phyloP scores from a whole-genome alignment of 805 yeast species.

The Myxozyma melibiosi region DNA sequence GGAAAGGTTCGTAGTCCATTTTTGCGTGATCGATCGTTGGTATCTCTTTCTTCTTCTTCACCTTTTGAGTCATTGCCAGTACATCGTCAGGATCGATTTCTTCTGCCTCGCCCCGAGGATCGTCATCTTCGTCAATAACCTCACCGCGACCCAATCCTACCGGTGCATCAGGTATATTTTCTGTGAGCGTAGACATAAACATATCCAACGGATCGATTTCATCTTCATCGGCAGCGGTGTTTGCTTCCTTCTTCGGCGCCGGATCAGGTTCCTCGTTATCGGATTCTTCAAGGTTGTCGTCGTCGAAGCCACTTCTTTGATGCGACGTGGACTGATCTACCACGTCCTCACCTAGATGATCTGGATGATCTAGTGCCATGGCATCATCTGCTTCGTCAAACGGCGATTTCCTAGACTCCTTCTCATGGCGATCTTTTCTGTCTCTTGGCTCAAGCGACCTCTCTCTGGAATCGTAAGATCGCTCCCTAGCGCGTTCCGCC shows the following conservation, averaged over 20 bases:
- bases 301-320: slow-evolving; percentile 31
- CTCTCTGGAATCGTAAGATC: slow-evolving; percentile 2
- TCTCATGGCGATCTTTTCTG: slow-evolving; percentile 10
- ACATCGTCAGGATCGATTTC: slow-evolving; percentile 41
- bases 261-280: slow-evolving; percentile 29
- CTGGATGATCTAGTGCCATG: slow-evolving; percentile 2
- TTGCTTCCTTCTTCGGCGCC: neutral
- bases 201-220: slow-evolving; percentile 53
- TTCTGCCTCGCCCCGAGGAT: slow-evolving; percentile 38
- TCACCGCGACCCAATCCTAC: slow-evolving; percentile 18
- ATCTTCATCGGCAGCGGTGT: slow-evolving; percentile 33
- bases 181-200: slow-evolving; percentile 45
- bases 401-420: too few relatives aligned
- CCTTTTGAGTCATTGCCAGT: slow-evolving; percentile 39
- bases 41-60: slow-evolving; percentile 54
- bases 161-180: slow-evolving; percentile 11
- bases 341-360: slow-evolving; percentile 1
- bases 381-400: neutral
- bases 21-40: slow-evolving; percentile 51
- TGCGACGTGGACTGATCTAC: neutral
- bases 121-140: slow-evolving; percentile 29
- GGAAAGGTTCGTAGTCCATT: slow-evolving; percentile 55
- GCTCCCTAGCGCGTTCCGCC: neutral
- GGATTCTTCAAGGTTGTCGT: slow-evolving; percentile 36
- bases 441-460: slow-evolving; percentile 1